Conservation (phyloP, 176 grass and related monocot species). For the Carex littledalei region DNA sequence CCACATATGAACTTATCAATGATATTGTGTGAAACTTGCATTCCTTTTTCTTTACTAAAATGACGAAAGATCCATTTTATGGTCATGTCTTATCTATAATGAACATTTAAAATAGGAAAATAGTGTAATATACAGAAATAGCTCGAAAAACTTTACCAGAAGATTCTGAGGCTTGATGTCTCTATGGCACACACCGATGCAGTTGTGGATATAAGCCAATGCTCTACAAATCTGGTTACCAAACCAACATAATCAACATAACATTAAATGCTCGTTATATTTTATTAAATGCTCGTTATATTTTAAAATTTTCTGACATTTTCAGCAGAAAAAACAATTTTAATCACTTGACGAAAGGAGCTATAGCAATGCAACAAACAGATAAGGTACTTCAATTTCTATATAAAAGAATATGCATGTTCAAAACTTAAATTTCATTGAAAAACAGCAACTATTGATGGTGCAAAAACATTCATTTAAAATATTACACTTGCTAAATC, state of each 20-base stretch:
- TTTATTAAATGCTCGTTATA: neutral
- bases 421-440: neutral
- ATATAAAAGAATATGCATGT: too few species aligned
- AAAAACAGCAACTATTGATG: neutral
- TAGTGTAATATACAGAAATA: neutral
- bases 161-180: conserved; percentile 81
- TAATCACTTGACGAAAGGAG: neutral
- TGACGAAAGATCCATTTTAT: neutral
- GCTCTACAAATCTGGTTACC: conserved; percentile 58
- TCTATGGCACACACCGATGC: conserved; percentile 64
- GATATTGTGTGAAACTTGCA: neutral
- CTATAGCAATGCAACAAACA: neutral
- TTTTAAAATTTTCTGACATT: neutral
- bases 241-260: neutral
- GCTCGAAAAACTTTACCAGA: conserved; percentile 35
- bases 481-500: neutral
- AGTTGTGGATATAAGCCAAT: conserved; percentile 58
- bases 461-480: neutral
- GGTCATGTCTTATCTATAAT: neutral
- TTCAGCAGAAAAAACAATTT: neutral
- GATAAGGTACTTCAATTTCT: neutral
- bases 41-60: neutral
- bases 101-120: neutral
- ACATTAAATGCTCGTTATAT: neutral
- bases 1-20: neutral